A percentile compares a stretch with the other conserved stretches of the same genome.
Conservation (phyloP, 345 rosid species). For the Iberis pinnata region DNA sequence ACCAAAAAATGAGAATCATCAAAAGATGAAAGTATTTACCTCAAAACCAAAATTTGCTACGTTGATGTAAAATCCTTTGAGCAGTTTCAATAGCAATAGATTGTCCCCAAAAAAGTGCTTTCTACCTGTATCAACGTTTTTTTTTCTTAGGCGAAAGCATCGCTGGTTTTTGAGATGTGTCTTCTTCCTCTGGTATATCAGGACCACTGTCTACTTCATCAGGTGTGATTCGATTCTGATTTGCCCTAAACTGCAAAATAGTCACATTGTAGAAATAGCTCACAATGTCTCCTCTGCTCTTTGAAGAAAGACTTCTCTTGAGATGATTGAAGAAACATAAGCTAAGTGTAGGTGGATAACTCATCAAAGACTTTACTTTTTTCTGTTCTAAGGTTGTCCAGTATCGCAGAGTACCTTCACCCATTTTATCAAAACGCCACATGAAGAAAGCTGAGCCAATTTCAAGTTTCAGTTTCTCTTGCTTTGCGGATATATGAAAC, state of each 20-base stretch:
- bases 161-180: slow-evolving; percentile 35
- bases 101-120: no score
- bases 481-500: slow-evolving; percentile 55
- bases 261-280: slow-evolving; percentile 73
- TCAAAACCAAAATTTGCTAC: no score
- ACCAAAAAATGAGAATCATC: no score
- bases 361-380: slow-evolving; percentile 42
- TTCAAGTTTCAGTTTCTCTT: slow-evolving; percentile 49
- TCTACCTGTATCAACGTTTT: slow-evolving; percentile 18
- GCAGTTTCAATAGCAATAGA: no score
- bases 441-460: slow-evolving; percentile 54
- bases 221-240: slow-evolving; percentile 55
- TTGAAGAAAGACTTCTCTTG: slow-evolving; percentile 35
- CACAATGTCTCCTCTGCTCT: slow-evolving; percentile 52
- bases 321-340: slow-evolving; percentile 46
- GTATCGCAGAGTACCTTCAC: slow-evolving; percentile 48
- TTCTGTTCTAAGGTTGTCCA: slow-evolving; percentile 57
- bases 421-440: slow-evolving; percentile 66
- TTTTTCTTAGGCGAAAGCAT: slow-evolving; percentile 52
- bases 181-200: slow-evolving; percentile 33
- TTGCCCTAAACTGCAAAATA: slow-evolving; percentile 64
- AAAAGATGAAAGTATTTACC: no score
- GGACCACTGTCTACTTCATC: slow-evolving; percentile 57
- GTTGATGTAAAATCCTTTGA: no score
- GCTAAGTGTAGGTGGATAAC: slow-evolving; percentile 33